phyloP scores from a whole-genome alignment of 805 yeast species.

The Isabelozyma pseudorhagii region DNA sequence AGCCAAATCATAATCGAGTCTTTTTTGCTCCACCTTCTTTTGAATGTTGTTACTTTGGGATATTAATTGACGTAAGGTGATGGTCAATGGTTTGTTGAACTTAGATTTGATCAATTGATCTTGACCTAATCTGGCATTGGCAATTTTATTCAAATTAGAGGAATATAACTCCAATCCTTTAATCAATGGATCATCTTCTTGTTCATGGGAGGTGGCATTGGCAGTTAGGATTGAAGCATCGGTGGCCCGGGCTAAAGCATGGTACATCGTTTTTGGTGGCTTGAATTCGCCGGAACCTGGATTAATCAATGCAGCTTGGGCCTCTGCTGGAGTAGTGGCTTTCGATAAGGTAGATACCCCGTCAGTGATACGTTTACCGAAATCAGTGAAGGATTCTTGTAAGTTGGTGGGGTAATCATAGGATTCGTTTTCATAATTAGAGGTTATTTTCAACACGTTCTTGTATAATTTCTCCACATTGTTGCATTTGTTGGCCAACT shows the following conservation, averaged over 20 bases:
- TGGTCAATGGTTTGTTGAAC: constrained; percentile 64
- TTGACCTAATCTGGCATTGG: constrained; percentile 79
- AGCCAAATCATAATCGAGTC: constrained; percentile 78
- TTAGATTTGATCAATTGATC: constrained; percentile 68
- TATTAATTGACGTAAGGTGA: constrained; percentile 59
- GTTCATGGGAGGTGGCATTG: constrained; percentile 25
- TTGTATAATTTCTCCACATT: constrained; percentile 39
- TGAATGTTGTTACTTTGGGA: constrained; percentile 66
- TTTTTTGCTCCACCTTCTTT: constrained; percentile 70
- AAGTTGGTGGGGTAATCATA: constrained; percentile 81
- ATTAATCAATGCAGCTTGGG: constrained; percentile 64
- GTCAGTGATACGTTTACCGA: constrained; percentile 61
- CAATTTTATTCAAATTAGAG: constrained; percentile 67
- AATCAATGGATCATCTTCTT: constrained; percentile 47
- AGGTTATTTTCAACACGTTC: constrained; percentile 39
- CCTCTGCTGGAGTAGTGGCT: constrained; percentile 78
- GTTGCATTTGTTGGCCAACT: constrained; percentile 37
- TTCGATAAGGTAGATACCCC: constrained; percentile 65
- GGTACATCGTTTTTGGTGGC: constrained; percentile 78
- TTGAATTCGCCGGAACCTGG: constrained; percentile 38
- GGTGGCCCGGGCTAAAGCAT: constrained; percentile 77
- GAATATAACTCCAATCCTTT: constrained; percentile 66
- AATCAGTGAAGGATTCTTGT: constrained; percentile 71
- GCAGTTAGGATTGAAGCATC: constrained; percentile 44
- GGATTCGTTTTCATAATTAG: constrained; percentile 67